Evolutionary conservation across 768 basidiomycete genomes (phyloP).

Genomic region (Naganishia vaughanmartiniae): DNA sequence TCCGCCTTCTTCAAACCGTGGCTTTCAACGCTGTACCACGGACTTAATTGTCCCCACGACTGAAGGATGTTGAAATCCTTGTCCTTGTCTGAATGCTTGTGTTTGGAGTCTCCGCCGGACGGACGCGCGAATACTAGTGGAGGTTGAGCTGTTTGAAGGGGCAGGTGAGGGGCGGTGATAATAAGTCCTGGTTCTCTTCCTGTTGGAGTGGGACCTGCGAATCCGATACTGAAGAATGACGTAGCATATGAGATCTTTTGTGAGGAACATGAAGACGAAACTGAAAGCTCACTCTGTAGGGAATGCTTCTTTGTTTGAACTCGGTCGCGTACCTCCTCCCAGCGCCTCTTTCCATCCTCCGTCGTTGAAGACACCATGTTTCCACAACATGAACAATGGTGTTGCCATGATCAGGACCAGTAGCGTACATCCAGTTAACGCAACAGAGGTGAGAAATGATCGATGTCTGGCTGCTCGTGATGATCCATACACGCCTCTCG

Average conservation of each 20-base stretch:
- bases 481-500: background rate
- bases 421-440: background rate
- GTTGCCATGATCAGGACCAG: slow-evolving; percentile 22
- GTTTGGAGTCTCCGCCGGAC: slow-evolving; percentile 14
- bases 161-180: slow-evolving; percentile 42
- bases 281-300: slow-evolving; percentile 45
- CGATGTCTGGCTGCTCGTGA: background rate
- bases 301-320: slow-evolving; percentile 39
- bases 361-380: slow-evolving; percentile 13
- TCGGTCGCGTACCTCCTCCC: background rate
- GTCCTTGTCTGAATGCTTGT: slow-evolving; percentile 5
- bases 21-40: slow-evolving; percentile 46
- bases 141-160: slow-evolving; percentile 41
- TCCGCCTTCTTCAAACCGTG: slow-evolving; percentile 46
- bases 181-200: slow-evolving; percentile 46
- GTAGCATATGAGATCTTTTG: background rate
- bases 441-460: slow-evolving; percentile 1
- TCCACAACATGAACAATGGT: slow-evolving; percentile 17
- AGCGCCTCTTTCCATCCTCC: slow-evolving; percentile 17
- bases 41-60: slow-evolving; percentile 50
- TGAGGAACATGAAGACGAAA: background rate
- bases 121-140: slow-evolving; percentile 39
- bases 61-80: slow-evolving; percentile 45
- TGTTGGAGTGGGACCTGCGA: slow-evolving; percentile 49
- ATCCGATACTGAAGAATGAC: slow-evolving; percentile 41